A percentile compares a stretch with the other conserved stretches of the same genome.
Conservation (phyloP, 2,329 filamentous ascomycete species). For the Fusarium circinatum region DNA sequence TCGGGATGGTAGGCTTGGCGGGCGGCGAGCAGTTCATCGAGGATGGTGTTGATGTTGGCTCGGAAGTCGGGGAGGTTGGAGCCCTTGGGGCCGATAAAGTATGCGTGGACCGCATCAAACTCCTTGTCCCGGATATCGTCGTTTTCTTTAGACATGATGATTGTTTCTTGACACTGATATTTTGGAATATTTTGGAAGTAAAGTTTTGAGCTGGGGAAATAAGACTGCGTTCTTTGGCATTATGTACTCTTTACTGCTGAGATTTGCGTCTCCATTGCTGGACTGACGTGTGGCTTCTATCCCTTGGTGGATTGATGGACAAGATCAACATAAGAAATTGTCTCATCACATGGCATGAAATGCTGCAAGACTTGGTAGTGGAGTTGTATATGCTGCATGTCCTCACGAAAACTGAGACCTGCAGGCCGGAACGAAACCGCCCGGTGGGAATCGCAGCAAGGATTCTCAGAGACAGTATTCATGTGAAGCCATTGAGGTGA, state of each 20-base stretch:
- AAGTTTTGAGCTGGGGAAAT: neutral
- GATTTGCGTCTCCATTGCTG: neutral
- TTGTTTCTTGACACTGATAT: neutral
- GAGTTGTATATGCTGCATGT: neutral
- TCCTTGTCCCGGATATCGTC: conserved; percentile 19
- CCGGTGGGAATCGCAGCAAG: neutral
- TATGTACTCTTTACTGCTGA: neutral
- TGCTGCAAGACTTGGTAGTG: neutral
- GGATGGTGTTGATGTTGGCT: conserved; percentile 52
- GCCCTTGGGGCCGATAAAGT: conserved; percentile 56
- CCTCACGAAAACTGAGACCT: neutral
- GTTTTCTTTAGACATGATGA: conserved; percentile 1
- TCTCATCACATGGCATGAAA: neutral
- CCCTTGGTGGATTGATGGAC: accelerated
- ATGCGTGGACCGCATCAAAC: conserved; percentile 46
- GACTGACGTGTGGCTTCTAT: neutral
- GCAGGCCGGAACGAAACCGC: neutral
- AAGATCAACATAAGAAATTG: neutral
- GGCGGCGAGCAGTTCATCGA: conserved; percentile 49
- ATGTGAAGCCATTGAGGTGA: conserved; percentile 7
- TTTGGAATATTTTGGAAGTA: neutral
- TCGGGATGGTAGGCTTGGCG: conserved; percentile 49
- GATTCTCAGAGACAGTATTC: neutral
- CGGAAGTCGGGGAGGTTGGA: conserved; percentile 54
- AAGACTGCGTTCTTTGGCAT: neutral